These are phyloP conservation scores for Entomortierella beljakovae DNA, from an alignment of 192 early-diverging fungal species.

Conservation along the genomic window DNA sequence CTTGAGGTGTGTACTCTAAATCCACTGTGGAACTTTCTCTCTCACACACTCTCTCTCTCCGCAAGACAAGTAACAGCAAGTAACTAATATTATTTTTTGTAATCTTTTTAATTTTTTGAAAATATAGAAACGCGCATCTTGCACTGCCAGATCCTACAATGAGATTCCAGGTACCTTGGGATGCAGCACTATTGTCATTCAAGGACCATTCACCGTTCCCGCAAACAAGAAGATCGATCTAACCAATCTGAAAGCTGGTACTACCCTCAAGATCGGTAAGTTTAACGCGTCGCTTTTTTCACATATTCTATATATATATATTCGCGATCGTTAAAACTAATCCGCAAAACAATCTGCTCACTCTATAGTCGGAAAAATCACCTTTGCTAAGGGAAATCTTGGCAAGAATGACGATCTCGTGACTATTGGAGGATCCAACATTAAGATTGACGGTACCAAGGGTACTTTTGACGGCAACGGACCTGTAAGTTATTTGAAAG, in stretches of 20 bases:
- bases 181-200: constrained; percentile 39
- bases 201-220: constrained; percentile 56
- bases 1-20: constrained; percentile 15
- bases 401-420: constrained; percentile 30
- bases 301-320: constrained; percentile 4
- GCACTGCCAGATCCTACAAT: constrained; percentile 24
- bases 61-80: too few species aligned
- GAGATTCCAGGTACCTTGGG: constrained; percentile 29
- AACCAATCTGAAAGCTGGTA: constrained; percentile 49
- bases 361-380: constrained; percentile 42
- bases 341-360: not conserved
- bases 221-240: constrained; percentile 53
- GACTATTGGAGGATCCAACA: constrained; percentile 51
- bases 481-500: constrained; percentile 30
- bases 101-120: not conserved
- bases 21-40: not conserved
- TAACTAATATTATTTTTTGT: not conserved
- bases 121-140: constrained; percentile 24
- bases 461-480: constrained; percentile 55
- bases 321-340: not conserved
- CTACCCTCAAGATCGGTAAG: constrained; percentile 46
- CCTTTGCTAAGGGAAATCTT: constrained; percentile 45
- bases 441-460: constrained; percentile 44
- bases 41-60: not conserved
- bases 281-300: not conserved